A percentile compares a stretch with the other conserved stretches of the same genome.
These are phyloP conservation scores for Ustilago trichophora DNA, from an alignment of 1,284 basidiomycete genomes.

Conservation along the genomic window DNA sequence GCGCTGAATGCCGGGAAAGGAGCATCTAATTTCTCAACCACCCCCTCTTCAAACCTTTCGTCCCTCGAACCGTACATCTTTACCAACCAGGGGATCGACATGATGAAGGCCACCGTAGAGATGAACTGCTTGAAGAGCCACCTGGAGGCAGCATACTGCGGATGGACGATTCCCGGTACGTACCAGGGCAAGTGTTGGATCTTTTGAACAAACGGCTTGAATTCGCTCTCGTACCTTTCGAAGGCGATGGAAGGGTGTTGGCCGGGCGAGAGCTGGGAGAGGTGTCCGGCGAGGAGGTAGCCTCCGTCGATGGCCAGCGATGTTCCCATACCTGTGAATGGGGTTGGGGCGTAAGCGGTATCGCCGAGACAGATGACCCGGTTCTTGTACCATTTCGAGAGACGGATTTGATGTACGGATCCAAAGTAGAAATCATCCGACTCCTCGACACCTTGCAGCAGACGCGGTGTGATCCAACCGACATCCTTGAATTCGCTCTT, in stretches of 20 bases:
- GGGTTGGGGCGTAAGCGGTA: constrained; percentile 48
- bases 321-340: constrained; percentile 51
- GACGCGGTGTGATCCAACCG: constrained; percentile 26
- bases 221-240: constrained; percentile 29
- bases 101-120: background rate
- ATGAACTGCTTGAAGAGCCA: constrained; percentile 13
- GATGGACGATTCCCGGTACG: constrained; percentile 28
- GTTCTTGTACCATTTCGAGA: constrained; percentile 31
- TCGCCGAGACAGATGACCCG: constrained; percentile 51
- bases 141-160: constrained; percentile 2
- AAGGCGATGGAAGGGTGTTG: constrained; percentile 22
- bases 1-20: constrained; percentile 13
- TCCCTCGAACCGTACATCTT: constrained; percentile 1
- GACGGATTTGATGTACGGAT: constrained; percentile 42
- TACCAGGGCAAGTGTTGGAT: constrained; percentile 34
- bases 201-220: constrained; percentile 38
- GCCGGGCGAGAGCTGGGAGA: constrained; percentile 18
- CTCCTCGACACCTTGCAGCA: constrained; percentile 22
- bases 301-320: constrained; percentile 39
- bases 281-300: constrained; percentile 47
- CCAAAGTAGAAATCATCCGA: constrained; percentile 49
- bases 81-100: constrained; percentile 3
- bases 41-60: constrained; percentile 1
- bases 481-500: constrained; percentile 16
- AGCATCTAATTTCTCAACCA: constrained; percentile 14